Evolutionary conservation across 2,329 filamentous ascomycete genomes (phyloP), one percentile per base, ranked within the genome.

Genomic region (Ampelomyces quisqualis): DNA sequence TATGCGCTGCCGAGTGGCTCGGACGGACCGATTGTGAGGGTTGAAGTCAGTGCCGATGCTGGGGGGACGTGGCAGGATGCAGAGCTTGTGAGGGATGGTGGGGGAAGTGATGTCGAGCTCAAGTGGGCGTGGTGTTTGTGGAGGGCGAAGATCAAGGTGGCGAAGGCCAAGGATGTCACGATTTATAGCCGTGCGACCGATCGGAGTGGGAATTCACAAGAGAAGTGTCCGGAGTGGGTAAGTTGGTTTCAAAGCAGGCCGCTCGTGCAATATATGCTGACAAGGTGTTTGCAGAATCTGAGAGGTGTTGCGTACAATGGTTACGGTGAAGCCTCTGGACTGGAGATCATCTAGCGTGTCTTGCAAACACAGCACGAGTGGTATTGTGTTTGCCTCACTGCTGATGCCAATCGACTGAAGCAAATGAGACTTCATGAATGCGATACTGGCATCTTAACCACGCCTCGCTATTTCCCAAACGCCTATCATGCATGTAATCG

Each of bases 271-370:
- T n/a, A n/a, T n/a, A n/a, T n/a, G n/a, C n/a, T n/a, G n/a, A n/a
- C n/a, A n/a, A n/a, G n/a, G n/a, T n/a, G n/a, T n/a, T n/a, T n/a
- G n/a, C n/a, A n/a, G 79, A 82, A 82, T 60, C 60, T 79, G 43
- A 69, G 79, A 41, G 79, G 79, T 1, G 77, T 82, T 4, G 77
- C 70, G 19, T 83, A 82, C 62, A 80, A 80, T 63, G 80, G 77
- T 1, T 82, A 77, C 63, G 79, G 79, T 2, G 75, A 79, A 51
- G 71, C 70, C 20, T 73, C 65, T 49, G 70, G 74, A 26, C 51
- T 82, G 40, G 74, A 70, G 20, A 58, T 80, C 34, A 45, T 58
- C 7, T 70, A 42, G 20, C 2, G 7, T 10, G 26, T 8, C 17
- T 30, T 7, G 9, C 7, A 10, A 17, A 20, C 10, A 10, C 6